A percentile compares a stretch with the other conserved stretches of the same genome.
Conservation (phyloP, 108 stramenopile genomes). For the Cyclotella kingstonii region DNA sequence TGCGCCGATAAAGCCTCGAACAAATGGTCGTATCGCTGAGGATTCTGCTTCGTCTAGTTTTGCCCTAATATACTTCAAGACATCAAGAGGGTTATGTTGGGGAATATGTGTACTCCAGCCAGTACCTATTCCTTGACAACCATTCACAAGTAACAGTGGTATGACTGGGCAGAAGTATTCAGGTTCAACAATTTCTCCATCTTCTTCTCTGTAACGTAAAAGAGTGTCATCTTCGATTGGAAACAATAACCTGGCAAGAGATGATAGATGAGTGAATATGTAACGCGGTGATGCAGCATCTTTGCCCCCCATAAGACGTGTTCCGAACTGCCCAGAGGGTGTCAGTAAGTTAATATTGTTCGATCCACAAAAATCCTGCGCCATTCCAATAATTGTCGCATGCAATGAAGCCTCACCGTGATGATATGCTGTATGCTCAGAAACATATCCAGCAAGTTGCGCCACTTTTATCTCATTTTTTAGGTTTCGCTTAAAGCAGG, state of each 20-base stretch:
- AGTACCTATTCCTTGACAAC: slow-evolving; percentile 93
- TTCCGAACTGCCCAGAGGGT: slow-evolving; percentile 93
- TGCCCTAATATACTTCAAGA: slow-evolving; percentile 71
- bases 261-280: slow-evolving; percentile 86
- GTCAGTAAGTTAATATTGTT: slow-evolving; percentile 89
- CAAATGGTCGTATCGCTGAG: slow-evolving; percentile 58
- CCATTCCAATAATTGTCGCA: slow-evolving; percentile 92
- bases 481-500: slow-evolving; percentile 86
- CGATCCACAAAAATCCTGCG: slow-evolving; percentile 93
- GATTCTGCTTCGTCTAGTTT: slow-evolving; percentile 58
- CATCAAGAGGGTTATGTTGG: slow-evolving; percentile 76
- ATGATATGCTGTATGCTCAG: slow-evolving; percentile 94
- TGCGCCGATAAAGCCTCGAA: slow-evolving; percentile 68
- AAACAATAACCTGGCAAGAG: slow-evolving; percentile 72
- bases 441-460: slow-evolving; percentile 87
- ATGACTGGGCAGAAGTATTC: slow-evolving; percentile 82
- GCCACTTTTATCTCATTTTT: slow-evolving; percentile 91
- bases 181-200: slow-evolving; percentile 87
- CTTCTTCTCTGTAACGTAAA: slow-evolving; percentile 77
- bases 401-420: slow-evolving; percentile 94
- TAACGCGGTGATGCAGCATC: slow-evolving; percentile 94
- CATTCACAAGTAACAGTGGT: slow-evolving; percentile 87
- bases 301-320: slow-evolving; percentile 81
- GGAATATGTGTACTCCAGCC: slow-evolving; percentile 94
- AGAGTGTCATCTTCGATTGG: slow-evolving; percentile 81